Conservation (phyloP, 2,329 filamentous ascomycete species). For the Raffaelea arxii region DNA sequence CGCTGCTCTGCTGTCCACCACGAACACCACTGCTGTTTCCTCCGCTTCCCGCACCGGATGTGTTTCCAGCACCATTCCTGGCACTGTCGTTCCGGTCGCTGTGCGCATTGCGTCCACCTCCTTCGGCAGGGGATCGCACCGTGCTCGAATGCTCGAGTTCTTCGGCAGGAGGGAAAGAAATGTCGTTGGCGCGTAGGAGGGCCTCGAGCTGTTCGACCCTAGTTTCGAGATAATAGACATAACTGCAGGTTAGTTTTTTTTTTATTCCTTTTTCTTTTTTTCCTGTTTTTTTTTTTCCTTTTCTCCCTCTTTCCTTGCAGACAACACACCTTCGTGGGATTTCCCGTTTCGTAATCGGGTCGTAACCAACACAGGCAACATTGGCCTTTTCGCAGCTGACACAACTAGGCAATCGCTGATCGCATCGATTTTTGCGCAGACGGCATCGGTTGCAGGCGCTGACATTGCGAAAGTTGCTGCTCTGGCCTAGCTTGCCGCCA, state of each 20-base stretch:
- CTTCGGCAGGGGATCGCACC: constrained; percentile 5
- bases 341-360: constrained; percentile 92
- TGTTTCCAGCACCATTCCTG: background rate
- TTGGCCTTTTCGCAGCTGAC: constrained; percentile 87
- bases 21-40: background rate
- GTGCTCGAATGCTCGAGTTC: constrained; percentile 47
- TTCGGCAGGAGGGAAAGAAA: constrained; percentile 62
- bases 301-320: background rate
- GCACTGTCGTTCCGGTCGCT: constrained; percentile 18
- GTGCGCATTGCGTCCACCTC: constrained; percentile 12
- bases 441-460: constrained; percentile 92
- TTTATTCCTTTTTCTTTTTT: background rate
- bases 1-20: background rate
- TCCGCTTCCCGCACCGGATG: background rate
- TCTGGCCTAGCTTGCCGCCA: constrained; percentile 40
- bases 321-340: constrained; percentile 76
- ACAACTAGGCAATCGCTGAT: constrained; percentile 85
- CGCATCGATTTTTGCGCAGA: constrained; percentile 86
- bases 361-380: constrained; percentile 87
- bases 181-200: constrained; percentile 57
- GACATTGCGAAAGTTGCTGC: constrained; percentile 71
- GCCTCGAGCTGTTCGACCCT: constrained; percentile 75
- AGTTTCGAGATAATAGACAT: constrained; percentile 90
- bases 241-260: constrained; percentile 39
- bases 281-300: background rate